Evolutionary conservation across 2,329 filamentous ascomycete species (phyloP).

Genomic region (Chaetomium globosum): DNA sequence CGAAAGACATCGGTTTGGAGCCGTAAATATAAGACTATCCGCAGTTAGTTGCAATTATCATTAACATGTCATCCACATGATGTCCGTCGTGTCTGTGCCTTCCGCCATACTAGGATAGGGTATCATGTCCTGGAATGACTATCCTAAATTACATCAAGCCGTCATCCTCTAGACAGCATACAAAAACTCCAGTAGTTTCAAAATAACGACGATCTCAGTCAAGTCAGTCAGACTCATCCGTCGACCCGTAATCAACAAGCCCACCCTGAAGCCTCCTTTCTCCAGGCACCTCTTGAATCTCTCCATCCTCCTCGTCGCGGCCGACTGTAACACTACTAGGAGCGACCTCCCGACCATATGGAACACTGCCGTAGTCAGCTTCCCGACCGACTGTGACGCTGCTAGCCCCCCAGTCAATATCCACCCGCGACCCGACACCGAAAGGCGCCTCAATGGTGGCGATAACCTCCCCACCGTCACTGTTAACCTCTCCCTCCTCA

Average conservation of each 20-base stretch:
- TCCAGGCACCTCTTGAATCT: neutral
- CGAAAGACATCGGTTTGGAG: neutral
- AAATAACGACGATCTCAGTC: neutral
- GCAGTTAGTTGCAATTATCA: neutral
- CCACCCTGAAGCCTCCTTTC: constrained; percentile 1
- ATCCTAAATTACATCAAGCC: neutral
- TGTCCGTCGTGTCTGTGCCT: neutral
- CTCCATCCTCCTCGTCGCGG: constrained; percentile 2
- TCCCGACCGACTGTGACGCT: neutral
- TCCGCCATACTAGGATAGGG: neutral
- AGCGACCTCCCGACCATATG: neutral
- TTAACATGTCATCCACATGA: neutral
- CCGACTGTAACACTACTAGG: neutral
- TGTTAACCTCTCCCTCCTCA: constrained; percentile 37
- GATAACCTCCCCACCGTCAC: constrained; percentile 31
- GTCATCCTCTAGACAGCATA: neutral
- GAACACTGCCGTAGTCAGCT: neutral
- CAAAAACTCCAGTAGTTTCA: neutral
- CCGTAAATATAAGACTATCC: neutral
- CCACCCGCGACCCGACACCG: neutral
- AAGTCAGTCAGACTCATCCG: constrained; percentile 29
- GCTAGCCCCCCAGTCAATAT: neutral
- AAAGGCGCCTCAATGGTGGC: neutral
- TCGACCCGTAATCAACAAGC: constrained; percentile 30
- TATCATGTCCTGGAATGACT: neutral